Evolutionary conservation across 306 rosid species (phyloP).

Genomic region (Purshia tridentata): DNA sequence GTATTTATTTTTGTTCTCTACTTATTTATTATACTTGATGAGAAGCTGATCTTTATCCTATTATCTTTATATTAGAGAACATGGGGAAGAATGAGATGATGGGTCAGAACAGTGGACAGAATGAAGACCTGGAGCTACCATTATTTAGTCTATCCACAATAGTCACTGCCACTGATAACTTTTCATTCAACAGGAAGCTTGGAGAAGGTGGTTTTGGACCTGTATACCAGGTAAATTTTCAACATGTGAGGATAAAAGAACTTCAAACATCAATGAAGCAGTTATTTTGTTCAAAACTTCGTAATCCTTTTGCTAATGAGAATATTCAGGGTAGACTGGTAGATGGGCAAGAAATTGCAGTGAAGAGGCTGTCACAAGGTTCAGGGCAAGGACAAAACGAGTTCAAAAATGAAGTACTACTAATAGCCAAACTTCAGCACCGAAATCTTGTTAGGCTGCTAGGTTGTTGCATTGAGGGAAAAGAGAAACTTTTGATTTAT

Average conservation of each 20-base stretch:
- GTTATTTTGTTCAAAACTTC: neutral
- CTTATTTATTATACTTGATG: neutral
- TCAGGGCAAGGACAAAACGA: constrained; percentile 44
- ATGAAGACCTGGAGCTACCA: constrained; percentile 39
- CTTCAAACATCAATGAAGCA: neutral
- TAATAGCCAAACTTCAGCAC: constrained; percentile 51
- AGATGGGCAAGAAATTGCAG: constrained; percentile 50
- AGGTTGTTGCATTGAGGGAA: constrained; percentile 44
- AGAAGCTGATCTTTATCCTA: neutral
- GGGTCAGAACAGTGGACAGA: neutral
- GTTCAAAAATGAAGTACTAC: constrained; percentile 46
- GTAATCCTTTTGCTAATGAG: neutral
- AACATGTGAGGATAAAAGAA: neutral
- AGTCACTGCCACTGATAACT: constrained; percentile 36
- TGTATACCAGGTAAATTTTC: constrained; percentile 35
- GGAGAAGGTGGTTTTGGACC: constrained; percentile 54
- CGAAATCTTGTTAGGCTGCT: constrained; percentile 50
- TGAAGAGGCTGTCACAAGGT: constrained; percentile 42
- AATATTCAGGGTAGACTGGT: constrained; percentile 34
- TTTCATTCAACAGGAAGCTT: constrained; percentile 34
- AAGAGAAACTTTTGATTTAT: constrained; percentile 39
- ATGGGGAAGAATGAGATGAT: neutral
- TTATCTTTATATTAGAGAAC: neutral
- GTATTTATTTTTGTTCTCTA: neutral
- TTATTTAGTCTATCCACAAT: constrained; percentile 32